These are phyloP conservation scores for Verticillium isaacii DNA, from an alignment of 2,329 filamentous ascomycete genomes.

Conservation along the genomic window DNA sequence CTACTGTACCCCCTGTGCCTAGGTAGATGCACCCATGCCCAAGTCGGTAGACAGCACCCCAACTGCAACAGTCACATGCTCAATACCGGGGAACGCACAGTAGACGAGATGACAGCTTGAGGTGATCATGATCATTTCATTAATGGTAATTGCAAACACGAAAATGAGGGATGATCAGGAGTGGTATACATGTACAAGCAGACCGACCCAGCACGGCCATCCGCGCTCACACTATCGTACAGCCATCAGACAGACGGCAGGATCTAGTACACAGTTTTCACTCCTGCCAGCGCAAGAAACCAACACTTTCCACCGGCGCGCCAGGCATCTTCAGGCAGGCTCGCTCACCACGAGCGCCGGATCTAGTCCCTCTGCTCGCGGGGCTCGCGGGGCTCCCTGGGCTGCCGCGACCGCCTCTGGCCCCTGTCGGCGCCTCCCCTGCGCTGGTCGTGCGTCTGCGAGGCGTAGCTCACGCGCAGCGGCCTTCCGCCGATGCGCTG, in stretches of 20 bases:
- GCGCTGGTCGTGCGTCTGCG: conserved; percentile 3
- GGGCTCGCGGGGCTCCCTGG: neutral
- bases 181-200: neutral
- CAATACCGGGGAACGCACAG: too few relatives aligned
- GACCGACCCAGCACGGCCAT: neutral
- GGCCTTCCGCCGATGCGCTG: conserved; percentile 61
- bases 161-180: neutral
- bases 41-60: too few relatives aligned
- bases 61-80: too few relatives aligned
- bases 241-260: neutral
- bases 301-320: neutral
- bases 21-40: too few relatives aligned
- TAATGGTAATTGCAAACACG: neutral
- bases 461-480: conserved; percentile 59
- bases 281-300: neutral
- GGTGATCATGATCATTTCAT: neutral
- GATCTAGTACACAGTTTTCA: neutral
- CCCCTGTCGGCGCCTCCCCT: neutral
- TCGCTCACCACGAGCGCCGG: too few relatives aligned
- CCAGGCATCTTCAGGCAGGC: neutral
- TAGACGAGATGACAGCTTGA: too few relatives aligned
- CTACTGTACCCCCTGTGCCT: too few relatives aligned
- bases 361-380: neutral
- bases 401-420: neutral
- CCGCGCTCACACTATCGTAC: neutral